These are phyloP conservation scores for Plenodomus lindquistii DNA, from an alignment of 2,329 filamentous ascomycete genomes.

Conservation along the genomic window DNA sequence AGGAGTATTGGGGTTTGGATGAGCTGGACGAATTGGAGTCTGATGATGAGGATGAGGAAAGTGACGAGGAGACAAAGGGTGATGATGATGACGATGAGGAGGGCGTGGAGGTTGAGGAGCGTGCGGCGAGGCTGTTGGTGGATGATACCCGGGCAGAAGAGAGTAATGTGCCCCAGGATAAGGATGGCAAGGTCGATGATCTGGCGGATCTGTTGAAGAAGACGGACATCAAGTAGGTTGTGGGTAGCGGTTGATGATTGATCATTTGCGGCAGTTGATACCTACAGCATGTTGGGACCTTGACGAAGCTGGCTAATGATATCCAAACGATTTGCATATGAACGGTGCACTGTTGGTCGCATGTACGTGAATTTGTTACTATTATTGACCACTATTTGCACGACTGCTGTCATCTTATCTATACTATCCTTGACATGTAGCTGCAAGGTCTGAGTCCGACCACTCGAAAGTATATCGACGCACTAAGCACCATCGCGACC, in stretches of 20 bases:
- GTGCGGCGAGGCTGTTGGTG: constrained; percentile 58
- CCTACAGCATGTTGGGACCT: not conserved
- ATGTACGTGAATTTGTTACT: too few relatives aligned
- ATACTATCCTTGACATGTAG: too few relatives aligned
- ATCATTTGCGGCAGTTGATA: not conserved
- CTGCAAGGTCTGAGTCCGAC: not conserved
- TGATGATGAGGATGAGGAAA: constrained; percentile 79
- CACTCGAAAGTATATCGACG: too few relatives aligned
- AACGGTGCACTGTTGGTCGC: too few relatives aligned
- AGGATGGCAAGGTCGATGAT: constrained; percentile 79
- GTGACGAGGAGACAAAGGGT: constrained; percentile 63
- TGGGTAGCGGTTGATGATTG: not conserved
- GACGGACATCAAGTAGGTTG: constrained; percentile 53
- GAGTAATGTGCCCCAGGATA: constrained; percentile 70
- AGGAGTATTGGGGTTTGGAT: constrained; percentile 58
- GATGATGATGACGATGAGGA: constrained; percentile 72
- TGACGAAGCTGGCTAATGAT: not conserved
- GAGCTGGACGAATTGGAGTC: constrained; percentile 80
- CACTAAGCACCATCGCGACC: too few relatives aligned
- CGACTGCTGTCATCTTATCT: too few relatives aligned
- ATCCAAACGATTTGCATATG: not conserved
- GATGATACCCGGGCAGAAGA: constrained; percentile 74
- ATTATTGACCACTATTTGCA: too few relatives aligned
- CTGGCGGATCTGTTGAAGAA: constrained; percentile 76
- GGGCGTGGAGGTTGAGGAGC: constrained; percentile 52